Percentiles rank a stretch among this genome's conserved stretches.
These are phyloP conservation scores for Sphaerulina musiva DNA, from an alignment of 2,329 filamentous ascomycete species.

Conservation along the genomic window DNA sequence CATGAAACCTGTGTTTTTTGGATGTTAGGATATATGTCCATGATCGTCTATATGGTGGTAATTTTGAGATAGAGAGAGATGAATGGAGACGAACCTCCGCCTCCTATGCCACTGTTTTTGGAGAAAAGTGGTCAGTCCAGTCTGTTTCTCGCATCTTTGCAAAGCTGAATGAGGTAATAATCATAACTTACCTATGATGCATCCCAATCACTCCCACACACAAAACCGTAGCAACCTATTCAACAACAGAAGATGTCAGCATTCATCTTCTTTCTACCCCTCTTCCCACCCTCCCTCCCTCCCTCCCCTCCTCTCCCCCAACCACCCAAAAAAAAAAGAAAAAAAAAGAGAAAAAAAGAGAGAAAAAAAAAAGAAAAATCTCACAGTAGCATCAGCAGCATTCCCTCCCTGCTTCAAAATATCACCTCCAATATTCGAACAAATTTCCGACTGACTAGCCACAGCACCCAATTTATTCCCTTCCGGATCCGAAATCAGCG, in stretches of 20 bases:
- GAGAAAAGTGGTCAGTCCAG: too few relatives aligned
- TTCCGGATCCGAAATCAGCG: slow-evolving; percentile 15
- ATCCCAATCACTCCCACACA: slow-evolving; percentile 46
- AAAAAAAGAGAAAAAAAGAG: too few relatives aligned
- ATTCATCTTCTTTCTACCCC: not conserved
- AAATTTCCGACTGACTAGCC: slow-evolving; percentile 36
- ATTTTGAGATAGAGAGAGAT: too few relatives aligned
- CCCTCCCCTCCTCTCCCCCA: too few relatives aligned
- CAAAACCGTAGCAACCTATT: slow-evolving; percentile 36
- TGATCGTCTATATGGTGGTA: too few relatives aligned
- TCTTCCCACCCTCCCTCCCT: too few relatives aligned
- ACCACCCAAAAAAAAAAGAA: not conserved
- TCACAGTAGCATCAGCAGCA: slow-evolving; percentile 45
- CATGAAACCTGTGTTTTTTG: slow-evolving; percentile 45
- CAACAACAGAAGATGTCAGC: not conserved
- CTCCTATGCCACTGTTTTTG: slow-evolving; percentile 60
- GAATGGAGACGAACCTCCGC: slow-evolving; percentile 53
- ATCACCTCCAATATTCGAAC: slow-evolving; percentile 38
- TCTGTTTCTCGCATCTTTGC: too few relatives aligned
- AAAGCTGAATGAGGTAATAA: too few relatives aligned
- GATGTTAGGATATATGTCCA: too few relatives aligned
- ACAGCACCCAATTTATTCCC: slow-evolving; percentile 39
- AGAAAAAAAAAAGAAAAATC: not conserved
- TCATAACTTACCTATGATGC: slow-evolving; percentile 30
- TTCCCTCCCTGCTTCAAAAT: slow-evolving; percentile 46